Evolutionary conservation across 2,329 filamentous ascomycete species (phyloP).

Genomic region (Polytolypa hystricis): DNA sequence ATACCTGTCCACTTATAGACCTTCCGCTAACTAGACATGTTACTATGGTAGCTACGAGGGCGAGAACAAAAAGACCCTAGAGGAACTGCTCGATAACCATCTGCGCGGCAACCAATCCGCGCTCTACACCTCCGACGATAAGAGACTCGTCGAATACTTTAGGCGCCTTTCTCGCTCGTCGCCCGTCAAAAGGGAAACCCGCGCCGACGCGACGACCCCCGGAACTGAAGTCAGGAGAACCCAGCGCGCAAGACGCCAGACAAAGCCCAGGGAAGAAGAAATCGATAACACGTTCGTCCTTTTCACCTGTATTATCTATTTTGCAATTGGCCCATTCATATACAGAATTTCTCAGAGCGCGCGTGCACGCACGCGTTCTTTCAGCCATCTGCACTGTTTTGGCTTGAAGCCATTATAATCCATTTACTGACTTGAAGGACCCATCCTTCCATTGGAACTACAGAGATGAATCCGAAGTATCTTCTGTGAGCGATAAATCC

Average conservation of each 20-base stretch:
- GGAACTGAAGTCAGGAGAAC: constrained; percentile 27
- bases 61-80: constrained; percentile 69
- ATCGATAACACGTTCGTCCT: constrained; percentile 15
- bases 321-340: background rate
- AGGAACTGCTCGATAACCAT: constrained; percentile 60
- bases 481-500: constrained; percentile 23
- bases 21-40: background rate
- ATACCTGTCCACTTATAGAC: constrained; percentile 6
- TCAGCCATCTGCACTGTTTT: no score
- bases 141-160: constrained; percentile 65
- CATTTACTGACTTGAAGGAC: no score
- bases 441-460: no score
- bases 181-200: constrained; percentile 39
- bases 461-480: constrained; percentile 16
- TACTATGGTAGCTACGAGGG: constrained; percentile 48
- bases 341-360: background rate
- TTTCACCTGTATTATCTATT: background rate
- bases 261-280: constrained; percentile 33
- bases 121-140: constrained; percentile 45
- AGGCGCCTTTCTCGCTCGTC: constrained; percentile 37
- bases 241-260: constrained; percentile 29
- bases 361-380: no score
- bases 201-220: constrained; percentile 24
- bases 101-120: constrained; percentile 57
- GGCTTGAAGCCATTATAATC: no score